Conservation (phyloP, 176 grass and related monocot genomes). For the Pharus latifolius region DNA sequence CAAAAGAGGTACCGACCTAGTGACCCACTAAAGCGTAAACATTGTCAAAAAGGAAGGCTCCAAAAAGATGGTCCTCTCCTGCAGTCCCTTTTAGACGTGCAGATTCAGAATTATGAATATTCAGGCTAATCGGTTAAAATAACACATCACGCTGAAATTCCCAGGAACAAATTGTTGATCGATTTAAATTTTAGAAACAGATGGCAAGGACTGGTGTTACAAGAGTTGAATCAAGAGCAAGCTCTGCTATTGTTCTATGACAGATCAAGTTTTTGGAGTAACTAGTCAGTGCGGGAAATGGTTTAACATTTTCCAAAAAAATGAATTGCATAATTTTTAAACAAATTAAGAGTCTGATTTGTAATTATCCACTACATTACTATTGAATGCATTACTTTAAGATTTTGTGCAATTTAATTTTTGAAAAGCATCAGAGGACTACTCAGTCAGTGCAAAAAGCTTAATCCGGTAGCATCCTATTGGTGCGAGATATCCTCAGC, state of each 20-base stretch:
- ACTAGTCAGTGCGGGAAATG: too few species aligned
- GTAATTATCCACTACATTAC: too few species aligned
- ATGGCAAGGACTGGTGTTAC: background rate
- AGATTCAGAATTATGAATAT: slow-evolving; percentile 5
- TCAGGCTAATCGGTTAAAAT: too few species aligned
- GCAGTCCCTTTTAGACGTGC: background rate
- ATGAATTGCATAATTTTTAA: too few species aligned
- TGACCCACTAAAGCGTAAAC: slow-evolving; percentile 9
- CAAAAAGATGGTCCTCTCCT: slow-evolving; percentile 1
- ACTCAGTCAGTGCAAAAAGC: slow-evolving; percentile 7
- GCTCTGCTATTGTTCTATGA: background rate
- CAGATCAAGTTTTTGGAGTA: background rate
- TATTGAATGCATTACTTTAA: too few species aligned
- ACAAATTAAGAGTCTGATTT: too few species aligned
- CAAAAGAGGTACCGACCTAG: slow-evolving; percentile 4
- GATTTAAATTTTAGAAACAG: background rate
- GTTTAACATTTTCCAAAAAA: too few species aligned
- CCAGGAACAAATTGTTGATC: background rate
- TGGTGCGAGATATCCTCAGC: slow-evolving; percentile 8
- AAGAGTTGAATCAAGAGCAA: background rate
- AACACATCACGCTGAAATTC: background rate
- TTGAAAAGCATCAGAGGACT: too few species aligned
- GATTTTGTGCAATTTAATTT: too few species aligned
- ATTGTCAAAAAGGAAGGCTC: background rate
- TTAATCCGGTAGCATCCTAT: slow-evolving; percentile 28